phyloP scores from a whole-genome alignment of 257 asterid species.

The Ilex aquifolium region DNA sequence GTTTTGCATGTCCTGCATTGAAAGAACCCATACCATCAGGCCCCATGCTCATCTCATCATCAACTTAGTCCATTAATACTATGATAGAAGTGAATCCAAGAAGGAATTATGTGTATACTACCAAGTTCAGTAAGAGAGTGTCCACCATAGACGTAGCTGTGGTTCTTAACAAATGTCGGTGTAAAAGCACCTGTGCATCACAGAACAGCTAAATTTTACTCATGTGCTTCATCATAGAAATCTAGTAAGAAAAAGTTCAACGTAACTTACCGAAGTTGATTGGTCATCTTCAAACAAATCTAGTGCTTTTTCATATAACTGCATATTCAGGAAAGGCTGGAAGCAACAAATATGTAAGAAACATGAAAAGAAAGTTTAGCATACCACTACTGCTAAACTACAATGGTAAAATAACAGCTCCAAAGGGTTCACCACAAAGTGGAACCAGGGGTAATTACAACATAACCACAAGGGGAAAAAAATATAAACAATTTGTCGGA shows the following conservation, averaged over 20 bases:
- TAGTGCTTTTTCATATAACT: constrained; percentile 83
- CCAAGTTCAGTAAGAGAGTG: constrained; percentile 68
- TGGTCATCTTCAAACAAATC: constrained; percentile 93
- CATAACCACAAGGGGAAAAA: too few relatives aligned
- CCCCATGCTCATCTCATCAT: constrained; percentile 6
- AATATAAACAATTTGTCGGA: too few relatives aligned
- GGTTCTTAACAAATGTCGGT: constrained; percentile 86
- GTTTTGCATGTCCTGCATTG: constrained; percentile 62
- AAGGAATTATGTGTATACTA: constrained; percentile 26
- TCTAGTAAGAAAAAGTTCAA: constrained; percentile 9
- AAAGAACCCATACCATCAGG: constrained; percentile 13
- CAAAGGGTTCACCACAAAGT: background rate
- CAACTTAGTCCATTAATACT: background rate
- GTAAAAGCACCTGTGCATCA: constrained; percentile 55
- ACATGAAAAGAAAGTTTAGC: constrained; percentile 10
- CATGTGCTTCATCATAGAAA: constrained; percentile 2
- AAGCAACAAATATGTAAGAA: constrained; percentile 17
- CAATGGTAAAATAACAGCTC: background rate
- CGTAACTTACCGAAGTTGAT: constrained; percentile 63
- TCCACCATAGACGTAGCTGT: constrained; percentile 74
- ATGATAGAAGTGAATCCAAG: background rate
- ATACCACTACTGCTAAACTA: background rate
- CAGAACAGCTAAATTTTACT: constrained; percentile 1
- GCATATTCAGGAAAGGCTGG: constrained; percentile 81
- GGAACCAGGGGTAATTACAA: too few relatives aligned